Evolutionary conservation across 768 basidiomycete species (phyloP), one percentile per base, ranked within the genome.

Genomic region (Hortiboletus campestris): DNA sequence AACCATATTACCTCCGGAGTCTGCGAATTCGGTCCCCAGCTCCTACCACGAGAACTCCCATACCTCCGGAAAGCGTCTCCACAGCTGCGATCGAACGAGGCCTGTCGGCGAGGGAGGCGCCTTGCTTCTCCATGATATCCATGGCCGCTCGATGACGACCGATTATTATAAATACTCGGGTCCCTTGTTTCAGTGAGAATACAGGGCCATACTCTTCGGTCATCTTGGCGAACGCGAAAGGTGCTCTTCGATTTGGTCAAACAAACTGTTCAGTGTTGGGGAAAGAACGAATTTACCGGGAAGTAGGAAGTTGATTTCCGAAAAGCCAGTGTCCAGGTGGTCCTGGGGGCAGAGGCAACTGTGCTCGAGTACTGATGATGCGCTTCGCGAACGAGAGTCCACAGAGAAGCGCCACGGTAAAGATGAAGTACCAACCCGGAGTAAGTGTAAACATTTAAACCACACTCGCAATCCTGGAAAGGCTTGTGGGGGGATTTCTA

Each of bases 191-290:
- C 1, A 86, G 64, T 0, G 80, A 76, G 57, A 84, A 83, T 0
- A 86, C 75, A 0, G 85, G 84, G 0, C 85, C 85, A 60, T 85
- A 85, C 56, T 76, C 62, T 61, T 84, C 74, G 3, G 80, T 82
- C 78, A 83, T 80, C 62, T 80, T 75, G 34, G 84, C 80, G 46
- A 83, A 84, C 28, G 31, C 57, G 22, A 67, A 63, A 11, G 63
- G 55, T 14, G 54, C 32, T 10, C 67, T 66, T 29, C 7, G 12
- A 22, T 17, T 1, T 20, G 17, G 42, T 56, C n/a, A 60, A 48
- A 39, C 2, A 7, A 8, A 13, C 19, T 2, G n/a, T 4, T 0
- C 9, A 3, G 6, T 28, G 6, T 31, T 7, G 9, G 17, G 9
- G n/a, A 2, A 32, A 1, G 3, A 12, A 28, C 22, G 49, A 14